phyloP scores from a whole-genome alignment of 768 basidiomycete species.

The Lactarius sp. region DNA sequence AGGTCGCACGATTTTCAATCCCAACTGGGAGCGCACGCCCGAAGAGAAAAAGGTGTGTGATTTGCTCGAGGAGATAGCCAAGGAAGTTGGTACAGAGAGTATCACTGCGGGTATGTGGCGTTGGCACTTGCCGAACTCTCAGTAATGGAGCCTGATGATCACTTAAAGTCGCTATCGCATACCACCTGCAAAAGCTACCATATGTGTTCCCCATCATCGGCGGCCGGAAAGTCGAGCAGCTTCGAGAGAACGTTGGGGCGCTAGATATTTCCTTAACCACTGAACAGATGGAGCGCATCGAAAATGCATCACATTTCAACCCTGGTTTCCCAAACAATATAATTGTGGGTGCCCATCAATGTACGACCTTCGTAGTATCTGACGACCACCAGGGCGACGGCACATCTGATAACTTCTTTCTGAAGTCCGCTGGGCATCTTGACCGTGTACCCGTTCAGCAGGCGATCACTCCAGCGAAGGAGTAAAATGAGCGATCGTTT shows the following conservation, averaged over 20 bases:
- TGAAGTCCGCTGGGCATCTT: background rate
- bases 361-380: background rate
- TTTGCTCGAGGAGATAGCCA: conserved; percentile 39
- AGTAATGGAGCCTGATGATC: background rate
- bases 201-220: conserved; percentile 46
- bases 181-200: conserved; percentile 44
- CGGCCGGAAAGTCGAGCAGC: conserved; percentile 44
- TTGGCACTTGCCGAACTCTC: background rate
- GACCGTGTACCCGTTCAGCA: conserved; percentile 7
- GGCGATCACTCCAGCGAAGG: background rate
- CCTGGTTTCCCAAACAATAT: conserved; percentile 36
- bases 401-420: background rate
- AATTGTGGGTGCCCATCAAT: conserved; percentile 23
- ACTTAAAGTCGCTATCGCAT: conserved; percentile 41
- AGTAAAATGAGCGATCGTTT: background rate
- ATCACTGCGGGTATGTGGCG: conserved; percentile 25
- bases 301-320: conserved; percentile 38
- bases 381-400: conserved; percentile 5
- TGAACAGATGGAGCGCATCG: conserved; percentile 41
- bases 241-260: conserved; percentile 42
- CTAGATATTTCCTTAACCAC: conserved; percentile 39
- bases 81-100: conserved; percentile 35
- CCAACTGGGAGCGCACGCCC: conserved; percentile 35
- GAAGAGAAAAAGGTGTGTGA: conserved; percentile 33
- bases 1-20: conserved; percentile 31